phyloP scores from a whole-genome alignment of 2,329 filamentous ascomycete genomes.

The Hypocrella siamensis region DNA sequence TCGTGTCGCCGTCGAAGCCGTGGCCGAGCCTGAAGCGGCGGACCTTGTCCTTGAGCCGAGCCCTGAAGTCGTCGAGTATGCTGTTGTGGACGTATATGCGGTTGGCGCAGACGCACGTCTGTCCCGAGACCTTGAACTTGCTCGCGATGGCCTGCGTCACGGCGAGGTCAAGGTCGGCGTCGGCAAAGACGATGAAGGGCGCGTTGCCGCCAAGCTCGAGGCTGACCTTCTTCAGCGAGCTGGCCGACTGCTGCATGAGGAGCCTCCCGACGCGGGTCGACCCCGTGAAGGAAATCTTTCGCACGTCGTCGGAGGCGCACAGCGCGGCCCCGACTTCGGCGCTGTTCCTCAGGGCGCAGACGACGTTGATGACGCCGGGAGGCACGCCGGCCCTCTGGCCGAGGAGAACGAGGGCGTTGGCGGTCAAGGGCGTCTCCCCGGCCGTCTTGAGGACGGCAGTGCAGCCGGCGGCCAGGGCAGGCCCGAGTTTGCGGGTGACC shows the following conservation, averaged over 20 bases:
- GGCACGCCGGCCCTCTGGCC: constrained; percentile 82
- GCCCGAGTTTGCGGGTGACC: constrained; percentile 55
- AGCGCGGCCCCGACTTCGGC: constrained; percentile 61
- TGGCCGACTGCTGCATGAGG: constrained; percentile 78
- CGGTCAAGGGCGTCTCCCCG: constrained; percentile 81
- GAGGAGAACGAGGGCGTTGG: constrained; percentile 75
- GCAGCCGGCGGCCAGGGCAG: constrained; percentile 83
- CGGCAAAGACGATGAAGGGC: constrained; percentile 93
- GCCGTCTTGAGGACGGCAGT: constrained; percentile 88
- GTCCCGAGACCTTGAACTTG: constrained; percentile 89
- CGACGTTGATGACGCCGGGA: constrained; percentile 76
- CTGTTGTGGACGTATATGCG: constrained; percentile 64
- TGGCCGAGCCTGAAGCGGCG: constrained; percentile 59
- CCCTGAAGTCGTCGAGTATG: constrained; percentile 61
- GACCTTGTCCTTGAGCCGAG: constrained; percentile 56
- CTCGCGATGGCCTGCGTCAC: constrained; percentile 68
- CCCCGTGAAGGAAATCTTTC: constrained; percentile 91
- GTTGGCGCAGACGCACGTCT: constrained; percentile 90
- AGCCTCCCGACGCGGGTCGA: constrained; percentile 53
- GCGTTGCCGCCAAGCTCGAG: constrained; percentile 92
- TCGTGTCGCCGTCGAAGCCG: constrained; percentile 54
- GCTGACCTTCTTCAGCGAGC: constrained; percentile 68
- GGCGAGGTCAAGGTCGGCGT: constrained; percentile 75
- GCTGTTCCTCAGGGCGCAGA: constrained; percentile 69
- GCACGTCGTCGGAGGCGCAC: constrained; percentile 55